Conservation (phyloP, 2,329 filamentous ascomycete genomes). For the Lecanicillium sp. region DNA sequence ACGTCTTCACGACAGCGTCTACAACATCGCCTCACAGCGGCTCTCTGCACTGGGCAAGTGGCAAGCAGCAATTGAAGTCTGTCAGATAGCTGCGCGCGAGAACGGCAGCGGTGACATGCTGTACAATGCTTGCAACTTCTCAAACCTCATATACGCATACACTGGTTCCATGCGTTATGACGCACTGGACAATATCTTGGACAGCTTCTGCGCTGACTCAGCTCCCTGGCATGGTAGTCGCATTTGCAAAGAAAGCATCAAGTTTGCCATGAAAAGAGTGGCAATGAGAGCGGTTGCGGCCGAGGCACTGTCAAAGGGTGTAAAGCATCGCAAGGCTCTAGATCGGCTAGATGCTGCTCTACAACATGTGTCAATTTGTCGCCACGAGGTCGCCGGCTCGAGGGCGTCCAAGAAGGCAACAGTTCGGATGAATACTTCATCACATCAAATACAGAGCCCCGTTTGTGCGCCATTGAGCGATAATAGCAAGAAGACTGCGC, state of each 20-base stretch:
- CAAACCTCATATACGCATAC: constrained; percentile 26
- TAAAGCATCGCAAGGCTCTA: constrained; percentile 17
- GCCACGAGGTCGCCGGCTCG: too few relatives aligned
- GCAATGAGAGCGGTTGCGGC: constrained; percentile 17
- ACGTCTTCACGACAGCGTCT: constrained; percentile 25
- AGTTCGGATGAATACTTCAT: too few relatives aligned
- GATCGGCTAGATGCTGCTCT: constrained; percentile 15
- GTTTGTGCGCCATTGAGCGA: too few relatives aligned
- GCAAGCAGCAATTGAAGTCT: constrained; percentile 22
- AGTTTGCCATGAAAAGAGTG: constrained; percentile 26
- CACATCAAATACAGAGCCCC: too few relatives aligned
- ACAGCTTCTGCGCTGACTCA: constrained; percentile 19
- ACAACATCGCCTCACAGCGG: constrained; percentile 25
- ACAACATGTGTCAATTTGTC: constrained; percentile 8
- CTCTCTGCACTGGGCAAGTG: constrained; percentile 21
- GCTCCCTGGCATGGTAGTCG: constrained; percentile 28
- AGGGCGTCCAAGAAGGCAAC: too few relatives aligned
- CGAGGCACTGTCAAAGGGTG: not conserved
- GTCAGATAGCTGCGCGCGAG: constrained; percentile 25
- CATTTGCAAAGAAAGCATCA: constrained; percentile 28
- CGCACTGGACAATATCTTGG: constrained; percentile 21
- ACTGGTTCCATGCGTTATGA: constrained; percentile 22
- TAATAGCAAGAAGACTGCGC: too few relatives aligned
- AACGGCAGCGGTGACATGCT: constrained; percentile 27
- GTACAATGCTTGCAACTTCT: constrained; percentile 30